Conservation (phyloP, 2,329 filamentous ascomycete genomes). For the Fusarium nygamai region DNA sequence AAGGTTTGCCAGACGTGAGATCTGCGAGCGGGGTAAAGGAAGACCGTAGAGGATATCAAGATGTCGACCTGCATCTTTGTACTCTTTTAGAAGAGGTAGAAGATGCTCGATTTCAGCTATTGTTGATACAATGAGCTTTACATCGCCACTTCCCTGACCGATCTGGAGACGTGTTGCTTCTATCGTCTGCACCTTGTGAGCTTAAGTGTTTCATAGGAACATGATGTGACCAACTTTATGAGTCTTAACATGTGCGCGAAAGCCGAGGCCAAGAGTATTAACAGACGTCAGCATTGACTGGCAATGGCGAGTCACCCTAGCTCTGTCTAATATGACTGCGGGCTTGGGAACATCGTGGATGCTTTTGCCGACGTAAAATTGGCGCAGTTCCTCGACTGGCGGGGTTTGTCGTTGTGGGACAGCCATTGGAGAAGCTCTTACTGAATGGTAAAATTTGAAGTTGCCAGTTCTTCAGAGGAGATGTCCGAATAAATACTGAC, state of each 20-base stretch:
- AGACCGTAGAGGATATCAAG: conserved; percentile 67
- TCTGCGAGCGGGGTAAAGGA: conserved; percentile 64
- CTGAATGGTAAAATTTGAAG: too few species aligned
- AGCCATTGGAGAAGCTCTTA: conserved; percentile 6
- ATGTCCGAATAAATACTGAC: rapidly evolving
- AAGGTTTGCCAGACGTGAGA: conserved; percentile 59
- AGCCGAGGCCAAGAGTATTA: conserved; percentile 59
- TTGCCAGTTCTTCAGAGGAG: rapidly evolving
- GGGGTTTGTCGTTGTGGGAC: conserved; percentile 36
- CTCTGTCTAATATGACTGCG: conserved; percentile 64
- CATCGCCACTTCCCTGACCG: conserved; percentile 50
- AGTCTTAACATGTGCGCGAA: conserved; percentile 72
- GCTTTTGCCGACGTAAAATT: conserved; percentile 43
- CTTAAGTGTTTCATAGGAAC: rapidly evolving
- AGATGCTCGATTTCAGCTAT: conserved; percentile 67
- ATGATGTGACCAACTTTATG: conserved; percentile 61
- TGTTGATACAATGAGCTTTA: conserved; percentile 69
- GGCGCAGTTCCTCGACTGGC: conserved; percentile 13
- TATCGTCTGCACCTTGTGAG: conserved; percentile 54
- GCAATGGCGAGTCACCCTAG: conserved; percentile 65
- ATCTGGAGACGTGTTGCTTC: conserved; percentile 66
- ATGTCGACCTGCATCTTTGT: conserved; percentile 16
- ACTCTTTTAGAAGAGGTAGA: conserved; percentile 59
- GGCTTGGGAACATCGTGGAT: conserved; percentile 59
- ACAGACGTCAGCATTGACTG: conserved; percentile 63